These are phyloP conservation scores for Garcia nutans DNA, from an alignment of 345 rosid genomes.

Conservation along the genomic window DNA sequence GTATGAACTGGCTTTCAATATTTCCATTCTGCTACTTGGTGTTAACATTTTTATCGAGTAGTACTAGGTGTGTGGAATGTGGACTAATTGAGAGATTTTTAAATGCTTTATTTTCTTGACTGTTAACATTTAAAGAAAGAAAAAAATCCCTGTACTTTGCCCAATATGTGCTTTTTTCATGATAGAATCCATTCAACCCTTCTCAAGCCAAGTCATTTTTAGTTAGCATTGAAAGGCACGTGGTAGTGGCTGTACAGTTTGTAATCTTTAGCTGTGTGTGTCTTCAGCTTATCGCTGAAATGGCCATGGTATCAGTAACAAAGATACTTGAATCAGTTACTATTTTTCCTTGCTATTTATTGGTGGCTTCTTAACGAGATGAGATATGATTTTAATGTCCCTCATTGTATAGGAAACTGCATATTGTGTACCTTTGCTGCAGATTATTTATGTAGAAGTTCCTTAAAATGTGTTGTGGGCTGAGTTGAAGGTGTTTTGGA, in stretches of 20 bases:
- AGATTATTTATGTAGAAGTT: not conserved
- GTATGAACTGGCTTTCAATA: not conserved
- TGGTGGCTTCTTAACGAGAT: not conserved
- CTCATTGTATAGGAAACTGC: not conserved
- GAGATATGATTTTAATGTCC: not conserved
- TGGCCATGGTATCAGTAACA: not conserved
- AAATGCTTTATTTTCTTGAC: no score
- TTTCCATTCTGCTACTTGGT: not conserved
- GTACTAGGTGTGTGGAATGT: no score
- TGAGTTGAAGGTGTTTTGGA: not conserved
- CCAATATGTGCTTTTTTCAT: no score
- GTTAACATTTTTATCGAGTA: no score
- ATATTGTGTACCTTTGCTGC: not conserved
- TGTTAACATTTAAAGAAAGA: no score
- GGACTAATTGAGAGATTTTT: no score
- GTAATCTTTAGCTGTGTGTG: not conserved
- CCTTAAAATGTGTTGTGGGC: not conserved
- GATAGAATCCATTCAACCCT: no score
- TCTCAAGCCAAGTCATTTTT: not conserved
- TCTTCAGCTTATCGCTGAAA: not conserved
- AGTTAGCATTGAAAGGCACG: not conserved
- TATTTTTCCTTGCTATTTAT: not conserved
- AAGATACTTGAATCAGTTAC: not conserved
- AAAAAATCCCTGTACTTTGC: no score
- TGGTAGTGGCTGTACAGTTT: not conserved